These are phyloP conservation scores for Ogataea pignaliae DNA, from an alignment of 805 yeast genomes.

Conservation along the genomic window DNA sequence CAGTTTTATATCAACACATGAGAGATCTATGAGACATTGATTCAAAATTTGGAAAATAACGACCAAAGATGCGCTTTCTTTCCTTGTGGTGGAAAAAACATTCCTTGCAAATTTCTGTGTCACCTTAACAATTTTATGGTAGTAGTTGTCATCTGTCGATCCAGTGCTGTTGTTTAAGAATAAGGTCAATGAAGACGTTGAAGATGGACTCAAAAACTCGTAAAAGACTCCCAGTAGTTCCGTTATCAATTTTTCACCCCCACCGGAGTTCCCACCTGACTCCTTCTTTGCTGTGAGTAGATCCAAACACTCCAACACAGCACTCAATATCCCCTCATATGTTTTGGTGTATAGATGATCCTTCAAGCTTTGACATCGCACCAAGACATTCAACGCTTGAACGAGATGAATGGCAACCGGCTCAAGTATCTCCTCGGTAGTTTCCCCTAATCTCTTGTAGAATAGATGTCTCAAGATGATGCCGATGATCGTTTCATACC, in stretches of 20 bases:
- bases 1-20: slow-evolving; percentile 36
- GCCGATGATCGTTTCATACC: slow-evolving; percentile 21
- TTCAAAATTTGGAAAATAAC: slow-evolving; percentile 41
- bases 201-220: slow-evolving; percentile 16
- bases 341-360: slow-evolving; percentile 21
- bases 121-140: slow-evolving; percentile 12
- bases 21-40: slow-evolving; percentile 36
- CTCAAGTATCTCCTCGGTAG: slow-evolving; percentile 11
- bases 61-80: slow-evolving; percentile 24
- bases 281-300: slow-evolving; percentile 5
- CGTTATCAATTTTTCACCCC: slow-evolving; percentile 17
- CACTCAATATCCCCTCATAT: slow-evolving; percentile 13
- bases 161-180: slow-evolving; percentile 7
- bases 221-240: slow-evolving; percentile 16
- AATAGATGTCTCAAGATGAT: slow-evolving; percentile 16
- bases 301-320: slow-evolving; percentile 12
- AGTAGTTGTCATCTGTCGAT: slow-evolving; percentile 6
- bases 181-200: slow-evolving; percentile 13
- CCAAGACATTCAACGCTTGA: slow-evolving; percentile 24
- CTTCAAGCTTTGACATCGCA: slow-evolving; percentile 21
- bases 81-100: slow-evolving; percentile 13
- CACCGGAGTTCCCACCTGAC: slow-evolving; percentile 1
- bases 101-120: slow-evolving; percentile 11
- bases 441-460: slow-evolving; percentile 5
- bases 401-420: slow-evolving; percentile 31